Conservation (phyloP, 768 basidiomycete genomes). For the Serpula lacrymans region DNA sequence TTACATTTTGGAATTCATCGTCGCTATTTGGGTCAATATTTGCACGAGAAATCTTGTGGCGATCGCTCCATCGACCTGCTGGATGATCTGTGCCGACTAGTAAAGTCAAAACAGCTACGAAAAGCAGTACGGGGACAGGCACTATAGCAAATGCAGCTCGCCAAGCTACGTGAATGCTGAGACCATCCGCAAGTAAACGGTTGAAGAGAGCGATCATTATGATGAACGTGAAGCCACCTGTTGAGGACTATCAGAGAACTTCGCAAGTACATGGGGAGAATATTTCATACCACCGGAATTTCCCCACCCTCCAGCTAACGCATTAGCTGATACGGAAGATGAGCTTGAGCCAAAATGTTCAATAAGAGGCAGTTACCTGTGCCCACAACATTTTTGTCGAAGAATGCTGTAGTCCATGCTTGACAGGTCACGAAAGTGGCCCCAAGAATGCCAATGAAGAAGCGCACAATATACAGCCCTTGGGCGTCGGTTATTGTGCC, state of each 20-base stretch:
- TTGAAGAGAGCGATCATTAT: slow-evolving; percentile 55
- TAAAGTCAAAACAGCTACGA: slow-evolving; percentile 37
- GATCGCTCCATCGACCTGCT: slow-evolving; percentile 47
- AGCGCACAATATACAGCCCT: slow-evolving; percentile 44
- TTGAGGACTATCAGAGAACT: slow-evolving; percentile 13
- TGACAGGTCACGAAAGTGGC: slow-evolving; percentile 61
- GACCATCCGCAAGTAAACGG: slow-evolving; percentile 31
- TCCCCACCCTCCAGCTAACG: slow-evolving; percentile 56
- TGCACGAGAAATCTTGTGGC: slow-evolving; percentile 37
- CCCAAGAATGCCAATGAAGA: slow-evolving; percentile 61
- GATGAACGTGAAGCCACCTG: slow-evolving; percentile 52
- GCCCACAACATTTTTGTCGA: slow-evolving; percentile 47
- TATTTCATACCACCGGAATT: slow-evolving; percentile 28
- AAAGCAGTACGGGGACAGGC: slow-evolving; percentile 51
- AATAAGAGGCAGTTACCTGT: slow-evolving; percentile 14
- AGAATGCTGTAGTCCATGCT: slow-evolving; percentile 60
- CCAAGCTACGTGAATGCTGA: slow-evolving; percentile 46
- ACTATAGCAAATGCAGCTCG: slow-evolving; percentile 52
- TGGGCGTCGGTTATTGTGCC: slow-evolving; percentile 41
- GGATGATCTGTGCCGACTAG: slow-evolving; percentile 54
- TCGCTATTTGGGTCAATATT: slow-evolving; percentile 5
- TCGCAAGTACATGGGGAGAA: slow-evolving; percentile 1
- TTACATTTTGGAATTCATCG: slow-evolving; percentile 14
- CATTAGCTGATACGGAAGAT: slow-evolving; percentile 44
- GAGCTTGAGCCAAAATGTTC: background rate